Conservation (phyloP, 2,329 filamentous ascomycete genomes). For the Arthrinium phaeospermum region DNA sequence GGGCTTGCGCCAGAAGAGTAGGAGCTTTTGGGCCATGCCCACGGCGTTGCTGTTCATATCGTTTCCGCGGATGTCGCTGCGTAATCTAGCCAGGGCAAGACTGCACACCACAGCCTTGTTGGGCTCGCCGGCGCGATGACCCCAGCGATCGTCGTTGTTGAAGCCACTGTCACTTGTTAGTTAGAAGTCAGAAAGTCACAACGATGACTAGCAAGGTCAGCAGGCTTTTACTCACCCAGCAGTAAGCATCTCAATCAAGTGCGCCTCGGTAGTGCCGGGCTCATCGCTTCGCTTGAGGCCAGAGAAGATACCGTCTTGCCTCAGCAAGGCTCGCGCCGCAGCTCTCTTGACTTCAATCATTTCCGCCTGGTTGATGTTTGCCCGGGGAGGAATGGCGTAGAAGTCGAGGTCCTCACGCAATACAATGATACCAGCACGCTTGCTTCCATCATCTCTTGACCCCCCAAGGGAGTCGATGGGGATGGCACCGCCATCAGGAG, state of each 20-base stretch:
- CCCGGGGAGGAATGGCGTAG: slow-evolving; percentile 87
- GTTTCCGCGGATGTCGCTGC: slow-evolving; percentile 88
- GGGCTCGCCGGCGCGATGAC: slow-evolving; percentile 94
- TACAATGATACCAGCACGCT: slow-evolving; percentile 96
- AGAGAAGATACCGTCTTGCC: slow-evolving; percentile 94
- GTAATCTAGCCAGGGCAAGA: slow-evolving; percentile 87
- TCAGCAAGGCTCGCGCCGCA: slow-evolving; percentile 82
- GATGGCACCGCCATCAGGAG: slow-evolving; percentile 66
- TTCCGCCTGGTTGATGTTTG: slow-evolving; percentile 83
- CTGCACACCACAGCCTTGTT: slow-evolving; percentile 99
- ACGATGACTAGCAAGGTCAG: not conserved
- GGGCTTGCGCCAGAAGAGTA: slow-evolving; percentile 98
- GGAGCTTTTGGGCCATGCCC: slow-evolving; percentile 96
- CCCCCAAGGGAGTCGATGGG: slow-evolving; percentile 73
- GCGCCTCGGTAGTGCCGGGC: slow-evolving; percentile 93
- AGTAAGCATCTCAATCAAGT: slow-evolving; percentile 98
- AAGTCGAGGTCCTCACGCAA: slow-evolving; percentile 96
- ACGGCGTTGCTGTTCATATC: slow-evolving; percentile 79
- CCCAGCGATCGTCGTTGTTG: slow-evolving; percentile 94
- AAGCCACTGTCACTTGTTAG: slow-evolving; percentile 72
- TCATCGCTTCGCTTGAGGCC: slow-evolving; percentile 95
- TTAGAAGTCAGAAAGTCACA: not conserved
- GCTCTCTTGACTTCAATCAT: slow-evolving; percentile 98
- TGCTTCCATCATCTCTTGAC: slow-evolving; percentile 67
- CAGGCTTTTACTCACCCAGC: slow-evolving; percentile 73